Evolutionary conservation across 345 rosid species (phyloP).

Genomic region (Euclidium syriacum): DNA sequence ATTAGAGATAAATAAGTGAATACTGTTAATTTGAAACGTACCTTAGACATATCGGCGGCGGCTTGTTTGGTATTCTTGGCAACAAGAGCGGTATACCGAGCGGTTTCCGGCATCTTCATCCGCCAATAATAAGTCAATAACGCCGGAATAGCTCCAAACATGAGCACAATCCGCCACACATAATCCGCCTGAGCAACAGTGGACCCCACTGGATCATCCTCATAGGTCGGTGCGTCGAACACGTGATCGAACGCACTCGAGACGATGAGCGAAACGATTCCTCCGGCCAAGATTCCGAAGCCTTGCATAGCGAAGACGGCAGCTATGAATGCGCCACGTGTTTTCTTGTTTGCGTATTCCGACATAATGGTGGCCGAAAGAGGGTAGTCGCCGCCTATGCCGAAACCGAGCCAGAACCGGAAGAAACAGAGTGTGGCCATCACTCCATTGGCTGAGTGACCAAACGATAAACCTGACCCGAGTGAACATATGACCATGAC

Average conservation of each 20-base stretch:
- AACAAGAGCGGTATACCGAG: slow-evolving; percentile 70
- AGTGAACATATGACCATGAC: slow-evolving; percentile 72
- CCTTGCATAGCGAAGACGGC: slow-evolving; percentile 87
- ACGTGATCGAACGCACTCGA: slow-evolving; percentile 39
- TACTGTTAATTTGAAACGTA: slow-evolving; percentile 25
- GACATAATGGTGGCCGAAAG: slow-evolving; percentile 83
- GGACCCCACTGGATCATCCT: slow-evolving; percentile 28
- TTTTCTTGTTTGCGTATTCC: slow-evolving; percentile 61
- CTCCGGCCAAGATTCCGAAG: slow-evolving; percentile 56
- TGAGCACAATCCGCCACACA: slow-evolving; percentile 68
- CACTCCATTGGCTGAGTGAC: slow-evolving; percentile 42
- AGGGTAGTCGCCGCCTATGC: slow-evolving; percentile 84
- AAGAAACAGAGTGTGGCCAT: slow-evolving; percentile 64
- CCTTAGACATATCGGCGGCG: slow-evolving; percentile 65
- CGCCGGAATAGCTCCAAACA: slow-evolving; percentile 79
- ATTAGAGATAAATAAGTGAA: too few species aligned
- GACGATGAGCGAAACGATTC: slow-evolving; percentile 49
- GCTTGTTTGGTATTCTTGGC: slow-evolving; percentile 57
- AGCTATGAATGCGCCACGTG: slow-evolving; percentile 68
- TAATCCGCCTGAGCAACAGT: slow-evolving; percentile 57
- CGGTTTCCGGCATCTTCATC: slow-evolving; percentile 80
- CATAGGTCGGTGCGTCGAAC: slow-evolving; percentile 25
- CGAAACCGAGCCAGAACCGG: slow-evolving; percentile 83
- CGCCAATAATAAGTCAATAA: slow-evolving; percentile 72
- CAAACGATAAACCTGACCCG: slow-evolving; percentile 63